Evolutionary conservation across 768 basidiomycete genomes (phyloP), one percentile per base, ranked within the genome.

Genomic region (Termitomyces bulborhizus): DNA sequence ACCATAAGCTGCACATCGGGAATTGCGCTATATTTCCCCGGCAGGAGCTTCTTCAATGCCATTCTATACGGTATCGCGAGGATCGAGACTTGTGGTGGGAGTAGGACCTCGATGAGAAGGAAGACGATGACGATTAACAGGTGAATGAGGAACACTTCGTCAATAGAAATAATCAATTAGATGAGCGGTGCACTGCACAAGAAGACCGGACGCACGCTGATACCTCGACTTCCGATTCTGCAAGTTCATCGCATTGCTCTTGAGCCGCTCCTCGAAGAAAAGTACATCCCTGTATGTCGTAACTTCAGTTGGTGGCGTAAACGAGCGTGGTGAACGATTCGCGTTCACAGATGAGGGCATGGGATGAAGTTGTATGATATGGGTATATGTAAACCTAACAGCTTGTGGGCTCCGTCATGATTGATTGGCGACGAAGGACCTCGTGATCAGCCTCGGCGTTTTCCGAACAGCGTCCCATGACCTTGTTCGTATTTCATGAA

Each of bases 201-300:
- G 45, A 18, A n/a, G 4, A 2, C 31, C 21, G 16, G 8, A 6
- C 13, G 7, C 3, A 44, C 31, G 26, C 73, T 93, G 88, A 70
- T 94, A 94, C 56, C 89, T 80, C 27, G 83, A 78, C 69, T 94
- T 94, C 54, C 92, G 76, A 31, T 81, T 79, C 63, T 88, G 86
- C 15, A 95, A 75, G 57, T 78, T 81, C n/a, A 86, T 81, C 5
- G 92, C 93, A 65, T 89, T 98, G 18, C 89, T 88, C 74, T 97
- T 97, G 56, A 99, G 82, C n/a, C 96, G 80, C 67, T 98, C 95
- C 72, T 99, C 96, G 57, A 98, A 98, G 44, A 93, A 74, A 24
- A 98, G 79, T 13, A 99, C 74, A 67, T 99, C 96, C 44, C 88
- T 76, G 69, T 88, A 92, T 1, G 93, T 94, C 12, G 86, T 77